Evolutionary conservation across 2,329 filamentous ascomycete genomes (phyloP).

Genomic region (Aspergillus piperis): DNA sequence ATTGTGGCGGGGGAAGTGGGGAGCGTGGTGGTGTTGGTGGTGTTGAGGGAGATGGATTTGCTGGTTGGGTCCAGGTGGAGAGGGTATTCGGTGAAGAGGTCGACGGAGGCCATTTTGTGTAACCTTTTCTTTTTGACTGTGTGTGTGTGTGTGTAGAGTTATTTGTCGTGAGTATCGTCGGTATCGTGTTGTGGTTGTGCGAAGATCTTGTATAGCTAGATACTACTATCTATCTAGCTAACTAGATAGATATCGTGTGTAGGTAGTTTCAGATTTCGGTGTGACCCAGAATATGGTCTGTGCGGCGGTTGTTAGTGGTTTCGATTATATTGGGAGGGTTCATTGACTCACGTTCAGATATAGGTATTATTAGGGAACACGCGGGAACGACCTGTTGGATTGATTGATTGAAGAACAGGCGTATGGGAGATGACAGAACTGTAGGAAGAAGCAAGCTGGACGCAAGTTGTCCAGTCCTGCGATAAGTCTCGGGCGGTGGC

Average conservation of each 20-base stretch:
- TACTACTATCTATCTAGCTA: no score
- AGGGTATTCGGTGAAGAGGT: constrained; percentile 74
- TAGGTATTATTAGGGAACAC: background rate
- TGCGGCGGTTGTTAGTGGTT: constrained; percentile 2
- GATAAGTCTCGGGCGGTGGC: constrained; percentile 24
- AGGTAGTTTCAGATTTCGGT: background rate
- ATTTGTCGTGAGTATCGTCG: background rate
- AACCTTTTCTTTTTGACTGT: background rate
- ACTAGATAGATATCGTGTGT: background rate
- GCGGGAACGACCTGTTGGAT: background rate
- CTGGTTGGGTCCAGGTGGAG: constrained; percentile 78
- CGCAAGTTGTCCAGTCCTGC: constrained; percentile 29
- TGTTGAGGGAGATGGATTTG: constrained; percentile 66
- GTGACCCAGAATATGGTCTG: constrained; percentile 2
- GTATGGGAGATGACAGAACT: background rate
- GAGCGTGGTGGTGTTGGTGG: constrained; percentile 31
- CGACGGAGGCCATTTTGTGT: constrained; percentile 34
- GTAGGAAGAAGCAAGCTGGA: constrained; percentile 2
- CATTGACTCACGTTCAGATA: background rate
- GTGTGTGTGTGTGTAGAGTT: background rate
- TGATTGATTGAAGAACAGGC: background rate
- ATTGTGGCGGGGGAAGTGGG: constrained; percentile 45
- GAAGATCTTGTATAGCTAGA: no score
- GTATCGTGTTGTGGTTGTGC: background rate
- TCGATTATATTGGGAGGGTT: background rate